These are phyloP conservation scores for Venturiaceae sp. DNA, from an alignment of 2,329 filamentous ascomycete genomes.

Conservation along the genomic window DNA sequence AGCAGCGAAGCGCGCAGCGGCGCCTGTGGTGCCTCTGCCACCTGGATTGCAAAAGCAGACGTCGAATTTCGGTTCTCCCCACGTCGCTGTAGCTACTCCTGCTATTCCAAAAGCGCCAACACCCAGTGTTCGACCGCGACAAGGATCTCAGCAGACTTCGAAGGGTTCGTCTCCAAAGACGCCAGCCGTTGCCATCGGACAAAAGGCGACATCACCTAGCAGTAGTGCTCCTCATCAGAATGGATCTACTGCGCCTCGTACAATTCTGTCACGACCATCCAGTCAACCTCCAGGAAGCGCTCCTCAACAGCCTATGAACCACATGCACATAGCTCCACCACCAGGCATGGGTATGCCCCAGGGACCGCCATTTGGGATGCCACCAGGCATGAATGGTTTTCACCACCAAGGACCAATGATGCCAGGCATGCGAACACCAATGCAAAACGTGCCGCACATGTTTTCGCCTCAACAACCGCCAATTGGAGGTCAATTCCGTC, in stretches of 20 bases:
- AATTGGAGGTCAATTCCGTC: conserved; percentile 46
- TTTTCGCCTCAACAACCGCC: conserved; percentile 42
- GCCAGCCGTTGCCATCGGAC: conserved; percentile 41
- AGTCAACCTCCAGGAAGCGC: conserved; percentile 4
- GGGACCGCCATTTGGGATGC: conserved; percentile 29
- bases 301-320: neutral
- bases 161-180: conserved; percentile 60
- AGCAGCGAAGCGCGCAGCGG: conserved; percentile 47
- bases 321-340: conserved; percentile 33
- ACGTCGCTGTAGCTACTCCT: conserved; percentile 69
- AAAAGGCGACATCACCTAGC: conserved; percentile 50
- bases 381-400: conserved; percentile 41
- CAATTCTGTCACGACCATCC: conserved; percentile 4
- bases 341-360: conserved; percentile 49
- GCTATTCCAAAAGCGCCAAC: conserved; percentile 74
- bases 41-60: conserved; percentile 45
- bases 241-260: conserved; percentile 29
- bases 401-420: conserved; percentile 45
- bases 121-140: conserved; percentile 59
- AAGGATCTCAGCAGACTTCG: conserved; percentile 69
- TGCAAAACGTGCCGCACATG: conserved; percentile 41
- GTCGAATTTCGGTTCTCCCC: conserved; percentile 60
- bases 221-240: conserved; percentile 52
- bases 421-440: conserved; percentile 39
- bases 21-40: conserved; percentile 45